These are phyloP conservation scores for Dothiorella sarmentorum DNA, from an alignment of 2,329 filamentous ascomycete genomes.

Conservation along the genomic window DNA sequence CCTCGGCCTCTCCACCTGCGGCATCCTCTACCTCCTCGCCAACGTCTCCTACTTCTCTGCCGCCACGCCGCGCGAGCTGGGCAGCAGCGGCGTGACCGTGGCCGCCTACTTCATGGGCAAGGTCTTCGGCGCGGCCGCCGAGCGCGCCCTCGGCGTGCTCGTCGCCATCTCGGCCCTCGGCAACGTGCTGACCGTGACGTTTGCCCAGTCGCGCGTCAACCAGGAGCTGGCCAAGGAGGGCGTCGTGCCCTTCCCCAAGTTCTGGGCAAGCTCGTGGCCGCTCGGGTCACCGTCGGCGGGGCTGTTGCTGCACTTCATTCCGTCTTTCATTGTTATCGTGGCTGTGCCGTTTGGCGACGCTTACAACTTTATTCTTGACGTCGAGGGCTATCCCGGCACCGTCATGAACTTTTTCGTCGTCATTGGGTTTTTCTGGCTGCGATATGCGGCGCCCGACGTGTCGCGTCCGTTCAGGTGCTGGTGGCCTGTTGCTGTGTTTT, in stretches of 20 bases:
- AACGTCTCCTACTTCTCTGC: constrained; percentile 64
- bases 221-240: constrained; percentile 71
- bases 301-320: constrained; percentile 65
- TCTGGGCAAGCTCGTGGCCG: constrained; percentile 62
- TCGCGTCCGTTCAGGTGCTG: constrained; percentile 64
- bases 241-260: constrained; percentile 60
- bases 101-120: constrained; percentile 65
- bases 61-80: constrained; percentile 64
- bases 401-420: constrained; percentile 58
- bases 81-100: constrained; percentile 63
- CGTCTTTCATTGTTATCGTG: constrained; percentile 63
- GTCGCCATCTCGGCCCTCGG: constrained; percentile 66
- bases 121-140: constrained; percentile 59
- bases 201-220: constrained; percentile 63
- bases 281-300: constrained; percentile 67
- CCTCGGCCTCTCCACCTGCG: constrained; percentile 59
- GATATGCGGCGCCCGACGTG: constrained; percentile 57
- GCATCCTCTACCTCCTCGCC: constrained; percentile 62
- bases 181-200: constrained; percentile 71
- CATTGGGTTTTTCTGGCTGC: constrained; percentile 58
- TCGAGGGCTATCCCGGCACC: constrained; percentile 66
- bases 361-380: constrained; percentile 70
- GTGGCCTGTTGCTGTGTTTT: constrained; percentile 56
- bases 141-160: constrained; percentile 53
- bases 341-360: constrained; percentile 63